These are phyloP conservation scores for Tuber brumale DNA, from an alignment of 495 filamentous ascomycete species.

Conservation along the genomic window DNA sequence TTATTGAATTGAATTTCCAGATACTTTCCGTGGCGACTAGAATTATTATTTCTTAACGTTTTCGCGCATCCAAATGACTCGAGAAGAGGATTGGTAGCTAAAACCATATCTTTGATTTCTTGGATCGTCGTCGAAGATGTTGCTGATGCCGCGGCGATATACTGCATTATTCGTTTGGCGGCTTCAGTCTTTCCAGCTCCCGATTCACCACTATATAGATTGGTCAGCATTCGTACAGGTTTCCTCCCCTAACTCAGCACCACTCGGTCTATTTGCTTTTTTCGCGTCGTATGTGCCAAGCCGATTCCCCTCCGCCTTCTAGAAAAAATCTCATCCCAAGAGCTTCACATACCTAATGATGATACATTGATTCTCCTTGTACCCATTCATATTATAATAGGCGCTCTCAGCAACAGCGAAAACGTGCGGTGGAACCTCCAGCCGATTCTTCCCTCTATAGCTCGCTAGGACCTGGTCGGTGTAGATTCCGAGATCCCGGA, in stretches of 20 bases:
- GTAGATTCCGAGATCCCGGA: constrained; percentile 97
- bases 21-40: constrained; percentile 96
- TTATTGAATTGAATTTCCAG: constrained; percentile 94
- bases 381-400: constrained; percentile 99
- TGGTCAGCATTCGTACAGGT: constrained; percentile 8
- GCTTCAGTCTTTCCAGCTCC: constrained; percentile 99
- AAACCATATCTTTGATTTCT: constrained; percentile 96
- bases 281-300: not conserved
- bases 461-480: constrained; percentile 84
- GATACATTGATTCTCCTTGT: constrained; percentile 98
- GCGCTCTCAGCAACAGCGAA: constrained; percentile 94
- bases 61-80: constrained; percentile 99
- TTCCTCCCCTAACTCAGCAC: not conserved
- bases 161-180: constrained; percentile 98
- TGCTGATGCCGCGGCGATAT: constrained; percentile 94
- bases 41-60: constrained; percentile 97
- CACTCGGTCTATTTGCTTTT: not conserved
- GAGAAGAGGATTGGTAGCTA: constrained; percentile 93
- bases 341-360: constrained; percentile 64
- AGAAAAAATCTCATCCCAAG: not conserved
- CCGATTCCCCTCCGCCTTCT: not conserved
- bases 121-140: constrained; percentile 87
- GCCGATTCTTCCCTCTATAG: constrained; percentile 91
- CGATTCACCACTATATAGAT: constrained; percentile 62
- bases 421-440: constrained; percentile 93